Base-by-base conservation (phyloP, 176 grass and related monocot genomes). In the Pontederia crassipes region DNA sequence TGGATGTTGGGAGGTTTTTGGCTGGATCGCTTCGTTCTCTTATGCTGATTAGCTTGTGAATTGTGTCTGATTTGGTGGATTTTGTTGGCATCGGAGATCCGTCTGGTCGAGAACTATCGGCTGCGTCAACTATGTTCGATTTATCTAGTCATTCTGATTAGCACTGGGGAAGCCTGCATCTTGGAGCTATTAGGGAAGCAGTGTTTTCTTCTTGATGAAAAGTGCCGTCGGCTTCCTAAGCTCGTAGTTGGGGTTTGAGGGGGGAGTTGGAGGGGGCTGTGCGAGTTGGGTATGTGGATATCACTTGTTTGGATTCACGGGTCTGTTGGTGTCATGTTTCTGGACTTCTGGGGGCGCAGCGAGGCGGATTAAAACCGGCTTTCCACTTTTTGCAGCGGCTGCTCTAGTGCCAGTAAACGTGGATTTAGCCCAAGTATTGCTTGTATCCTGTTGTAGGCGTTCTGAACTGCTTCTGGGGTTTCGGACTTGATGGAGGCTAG, bases 291-390 rank as follows among this genome's bases (percentile, higher is more conserved):
- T 24, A 73, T 62, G 59, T 73, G 71, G 59, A 40, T 73, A 63
- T 54, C 59, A 24, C 59, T 73, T 63, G 71, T 64, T 73, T 72
- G 69, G 69, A 72, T 62, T n/a, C 27, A 28, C 8, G 59, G 71
- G n/a, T 64, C 32, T 28, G 59, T 63, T 29, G 59, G 59, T 26
- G 59, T 63, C 46, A 55, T 63, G 35, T 73, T 64, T 73, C n/a
- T 63, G 14, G 69, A 72, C 61, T 72, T 72, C 58, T 73, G 28
- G 49, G 49, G 59, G 16, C 49, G 49, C 57, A 55, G 49, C 46
- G 59, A 73, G 57, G 59, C 71, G 9, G 50, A 54, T 54, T 67
- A 63, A 49, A 35, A 12, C 28, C n/a, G 8, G 40, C 46, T 49
- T n/a, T n/a, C 18, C 14, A 52, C 4, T 10, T 9, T 62, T 49